These are phyloP conservation scores for Spongiforma sp. DNA, from an alignment of 1,284 basidiomycete species.

Conservation along the genomic window DNA sequence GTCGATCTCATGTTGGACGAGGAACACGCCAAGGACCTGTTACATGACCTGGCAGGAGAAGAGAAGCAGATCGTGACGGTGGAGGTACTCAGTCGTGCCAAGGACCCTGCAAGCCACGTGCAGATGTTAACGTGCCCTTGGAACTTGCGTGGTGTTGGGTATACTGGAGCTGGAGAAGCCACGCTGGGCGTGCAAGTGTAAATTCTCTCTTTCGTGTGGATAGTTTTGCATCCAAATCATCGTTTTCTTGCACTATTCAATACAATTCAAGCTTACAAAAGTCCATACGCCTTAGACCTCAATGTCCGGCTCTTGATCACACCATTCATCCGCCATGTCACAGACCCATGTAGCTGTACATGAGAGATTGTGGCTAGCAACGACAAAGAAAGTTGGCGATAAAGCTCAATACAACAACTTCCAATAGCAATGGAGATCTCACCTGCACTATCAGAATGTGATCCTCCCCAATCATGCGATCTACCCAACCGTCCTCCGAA, in stretches of 20 bases:
- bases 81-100: conserved; percentile 41
- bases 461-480: conserved; percentile 39
- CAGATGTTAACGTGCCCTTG: conserved; percentile 41
- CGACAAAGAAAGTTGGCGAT: conserved; percentile 11
- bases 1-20: conserved; percentile 41
- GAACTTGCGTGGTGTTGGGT: conserved; percentile 50
- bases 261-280: too few species aligned
- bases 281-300: too few species aligned
- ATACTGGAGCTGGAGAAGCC: conserved; percentile 30
- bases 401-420: not conserved
- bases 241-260: too few species aligned
- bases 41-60: conserved; percentile 22
- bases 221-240: too few species aligned
- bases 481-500: conserved; percentile 29
- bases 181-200: conserved; percentile 18
- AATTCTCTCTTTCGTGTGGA: not conserved
- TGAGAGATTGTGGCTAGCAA: conserved; percentile 16
- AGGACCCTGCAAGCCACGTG: conserved; percentile 35
- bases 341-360: conserved; percentile 37
- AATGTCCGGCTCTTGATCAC: too few species aligned
- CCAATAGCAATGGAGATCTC: not conserved
- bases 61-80: conserved; percentile 20
- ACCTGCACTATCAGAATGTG: conserved; percentile 38
- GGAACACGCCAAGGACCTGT: conserved; percentile 7
- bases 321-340: too few species aligned